Conservation (phyloP, 768 basidiomycete genomes). For the Gautieria morchelliformis region DNA sequence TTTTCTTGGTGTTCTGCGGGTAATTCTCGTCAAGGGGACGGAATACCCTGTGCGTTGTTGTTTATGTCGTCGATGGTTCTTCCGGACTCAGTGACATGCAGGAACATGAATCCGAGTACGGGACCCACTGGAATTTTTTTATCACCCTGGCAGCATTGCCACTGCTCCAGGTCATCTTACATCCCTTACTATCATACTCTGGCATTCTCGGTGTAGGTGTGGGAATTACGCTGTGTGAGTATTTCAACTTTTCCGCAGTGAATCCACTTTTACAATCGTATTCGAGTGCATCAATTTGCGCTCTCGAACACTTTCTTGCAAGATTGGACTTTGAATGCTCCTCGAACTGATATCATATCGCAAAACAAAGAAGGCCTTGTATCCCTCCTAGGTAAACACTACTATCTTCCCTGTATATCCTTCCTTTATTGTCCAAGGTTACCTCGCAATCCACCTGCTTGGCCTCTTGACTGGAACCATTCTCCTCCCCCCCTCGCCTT, state of each 20-base stretch:
- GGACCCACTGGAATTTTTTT: slow-evolving; percentile 98
- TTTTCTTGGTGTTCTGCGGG: slow-evolving; percentile 63
- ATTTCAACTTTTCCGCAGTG: neutral
- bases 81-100: slow-evolving; percentile 15
- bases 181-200: slow-evolving; percentile 49
- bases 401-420: neutral
- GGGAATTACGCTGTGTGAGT: slow-evolving; percentile 47
- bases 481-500: slow-evolving; percentile 69
- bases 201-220: slow-evolving; percentile 58
- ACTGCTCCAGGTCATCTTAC: slow-evolving; percentile 55
- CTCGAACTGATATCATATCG: slow-evolving; percentile 54
- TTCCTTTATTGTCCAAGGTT: slow-evolving; percentile 40
- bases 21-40: slow-evolving; percentile 81
- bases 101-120: slow-evolving; percentile 97
- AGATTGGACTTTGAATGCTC: slow-evolving; percentile 53
- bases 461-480: slow-evolving; percentile 77
- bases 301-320: slow-evolving; percentile 50
- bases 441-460: slow-evolving; percentile 81
- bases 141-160: slow-evolving; percentile 82
- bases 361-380: slow-evolving; percentile 90
- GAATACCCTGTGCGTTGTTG: slow-evolving; percentile 80
- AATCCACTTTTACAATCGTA: neutral
- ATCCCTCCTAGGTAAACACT: slow-evolving; percentile 52
- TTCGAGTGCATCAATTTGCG: slow-evolving; percentile 59
- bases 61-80: neutral